phyloP scores from a whole-genome alignment of 2,329 filamentous ascomycete species.

The Aspergillus fijiensis region DNA sequence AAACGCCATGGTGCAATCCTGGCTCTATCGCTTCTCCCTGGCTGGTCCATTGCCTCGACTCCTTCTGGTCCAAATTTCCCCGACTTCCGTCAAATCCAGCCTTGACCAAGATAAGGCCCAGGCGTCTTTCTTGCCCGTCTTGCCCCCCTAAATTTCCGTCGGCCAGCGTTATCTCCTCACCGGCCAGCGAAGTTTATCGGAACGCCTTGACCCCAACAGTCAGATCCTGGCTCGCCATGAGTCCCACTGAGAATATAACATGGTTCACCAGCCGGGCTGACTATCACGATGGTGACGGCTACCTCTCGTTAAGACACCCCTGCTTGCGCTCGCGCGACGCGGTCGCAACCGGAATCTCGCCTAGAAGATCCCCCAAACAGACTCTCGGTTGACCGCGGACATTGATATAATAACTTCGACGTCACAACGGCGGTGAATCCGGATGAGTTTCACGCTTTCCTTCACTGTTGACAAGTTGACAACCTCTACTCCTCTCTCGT shows the following conservation, averaged over 20 bases:
- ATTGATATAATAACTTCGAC: constrained; percentile 6
- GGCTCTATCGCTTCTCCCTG: constrained; percentile 15
- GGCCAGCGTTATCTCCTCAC: constrained; percentile 1
- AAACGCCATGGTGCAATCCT: constrained; percentile 5
- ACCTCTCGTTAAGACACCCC: neutral
- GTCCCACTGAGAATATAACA: constrained; percentile 2
- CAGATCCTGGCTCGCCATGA: neutral
- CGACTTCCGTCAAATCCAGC: constrained; percentile 7
- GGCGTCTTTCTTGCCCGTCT: constrained; percentile 3
- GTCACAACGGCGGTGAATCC: constrained; percentile 14
- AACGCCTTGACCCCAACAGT: constrained; percentile 2
- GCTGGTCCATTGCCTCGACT: constrained; percentile 15
- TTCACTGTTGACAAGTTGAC: neutral
- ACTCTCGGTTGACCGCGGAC: neutral
- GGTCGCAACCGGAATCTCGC: neutral
- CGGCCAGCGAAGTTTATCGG: constrained; percentile 6
- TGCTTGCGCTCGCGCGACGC: neutral
- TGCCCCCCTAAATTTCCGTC: neutral
- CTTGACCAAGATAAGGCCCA: neutral
- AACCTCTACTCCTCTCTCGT: neutral
- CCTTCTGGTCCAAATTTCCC: neutral
- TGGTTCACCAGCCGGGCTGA: neutral
- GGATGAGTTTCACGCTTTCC: neutral
- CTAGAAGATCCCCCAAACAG: neutral
- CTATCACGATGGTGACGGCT: neutral